These are phyloP conservation scores for Pleurotus cornucopiae DNA, from an alignment of 768 basidiomycete genomes.

Conservation along the genomic window DNA sequence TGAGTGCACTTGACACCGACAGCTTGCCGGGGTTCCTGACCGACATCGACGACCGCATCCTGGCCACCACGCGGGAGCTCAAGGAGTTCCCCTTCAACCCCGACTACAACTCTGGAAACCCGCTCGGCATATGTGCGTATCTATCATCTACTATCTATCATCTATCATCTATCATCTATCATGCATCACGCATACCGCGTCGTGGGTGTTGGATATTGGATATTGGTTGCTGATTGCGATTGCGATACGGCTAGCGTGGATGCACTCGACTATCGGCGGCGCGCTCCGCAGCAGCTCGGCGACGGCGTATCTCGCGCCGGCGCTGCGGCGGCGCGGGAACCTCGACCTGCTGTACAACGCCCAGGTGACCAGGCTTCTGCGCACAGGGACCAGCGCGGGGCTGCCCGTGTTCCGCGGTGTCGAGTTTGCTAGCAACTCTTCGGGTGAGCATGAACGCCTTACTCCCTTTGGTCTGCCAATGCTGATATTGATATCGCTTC, in stretches of 20 bases:
- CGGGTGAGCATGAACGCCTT: not conserved
- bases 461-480: no score
- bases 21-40: constrained; percentile 24
- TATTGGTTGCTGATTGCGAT: no score
- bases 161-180: no score
- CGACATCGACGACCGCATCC: constrained; percentile 26
- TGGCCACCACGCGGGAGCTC: constrained; percentile 29
- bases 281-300: constrained; percentile 32
- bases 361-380: constrained; percentile 24
- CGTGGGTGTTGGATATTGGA: no score
- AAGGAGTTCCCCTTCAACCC: constrained; percentile 28
- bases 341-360: constrained; percentile 32
- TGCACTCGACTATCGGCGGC: constrained; percentile 25
- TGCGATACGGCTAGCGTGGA: constrained; percentile 20
- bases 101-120: constrained; percentile 29
- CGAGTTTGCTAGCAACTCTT: constrained; percentile 19
- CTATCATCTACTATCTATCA: not conserved
- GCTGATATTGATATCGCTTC: not conserved
- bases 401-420: constrained; percentile 16
- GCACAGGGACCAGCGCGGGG: constrained; percentile 8
- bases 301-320: constrained; percentile 27
- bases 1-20: not conserved
- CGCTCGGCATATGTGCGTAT: constrained; percentile 25
- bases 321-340: constrained; percentile 24
- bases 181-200: no score